Percentiles rank a stretch among this genome's conserved stretches.
These are phyloP conservation scores for Annulohypoxylon stygium DNA, from an alignment of 495 filamentous ascomycete species.

Conservation along the genomic window DNA sequence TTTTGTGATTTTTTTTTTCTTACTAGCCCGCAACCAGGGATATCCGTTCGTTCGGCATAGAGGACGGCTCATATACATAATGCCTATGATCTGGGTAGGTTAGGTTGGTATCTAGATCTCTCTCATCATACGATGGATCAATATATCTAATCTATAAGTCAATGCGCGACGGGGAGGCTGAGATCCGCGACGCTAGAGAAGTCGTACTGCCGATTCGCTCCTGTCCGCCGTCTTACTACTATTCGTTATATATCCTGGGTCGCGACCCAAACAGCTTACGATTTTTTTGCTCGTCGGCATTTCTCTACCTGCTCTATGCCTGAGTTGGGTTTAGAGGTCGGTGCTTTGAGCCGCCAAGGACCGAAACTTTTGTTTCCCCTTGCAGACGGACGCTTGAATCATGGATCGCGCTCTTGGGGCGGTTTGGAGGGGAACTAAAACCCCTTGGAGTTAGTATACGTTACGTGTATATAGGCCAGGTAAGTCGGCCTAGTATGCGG, in stretches of 20 bases:
- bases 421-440: slow-evolving; percentile 25
- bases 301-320: slow-evolving; percentile 1
- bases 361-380: slow-evolving; percentile 39
- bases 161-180: slow-evolving; percentile 19
- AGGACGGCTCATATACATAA: slow-evolving; percentile 5
- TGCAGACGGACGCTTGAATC: slow-evolving; percentile 35
- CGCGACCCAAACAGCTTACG: neutral
- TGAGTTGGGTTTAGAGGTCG: slow-evolving; percentile 21
- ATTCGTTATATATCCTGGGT: slow-evolving; percentile 3
- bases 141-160: slow-evolving; percentile 16
- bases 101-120: neutral
- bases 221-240: slow-evolving; percentile 5
- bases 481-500: slow-evolving; percentile 8
- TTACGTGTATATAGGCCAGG: slow-evolving; percentile 16
- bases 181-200: slow-evolving; percentile 7
- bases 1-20: neutral
- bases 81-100: too few relatives aligned
- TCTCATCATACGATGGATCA: neutral
- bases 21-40: slow-evolving; percentile 19
- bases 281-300: slow-evolving; percentile 9
- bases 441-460: slow-evolving; percentile 23
- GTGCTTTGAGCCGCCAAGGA: slow-evolving; percentile 36
- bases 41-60: slow-evolving; percentile 6
- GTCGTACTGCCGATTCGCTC: slow-evolving; percentile 16
- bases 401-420: neutral